Conservation (phyloP, 1,139 yeast genomes). For the Tardiomyces digboiensis region DNA sequence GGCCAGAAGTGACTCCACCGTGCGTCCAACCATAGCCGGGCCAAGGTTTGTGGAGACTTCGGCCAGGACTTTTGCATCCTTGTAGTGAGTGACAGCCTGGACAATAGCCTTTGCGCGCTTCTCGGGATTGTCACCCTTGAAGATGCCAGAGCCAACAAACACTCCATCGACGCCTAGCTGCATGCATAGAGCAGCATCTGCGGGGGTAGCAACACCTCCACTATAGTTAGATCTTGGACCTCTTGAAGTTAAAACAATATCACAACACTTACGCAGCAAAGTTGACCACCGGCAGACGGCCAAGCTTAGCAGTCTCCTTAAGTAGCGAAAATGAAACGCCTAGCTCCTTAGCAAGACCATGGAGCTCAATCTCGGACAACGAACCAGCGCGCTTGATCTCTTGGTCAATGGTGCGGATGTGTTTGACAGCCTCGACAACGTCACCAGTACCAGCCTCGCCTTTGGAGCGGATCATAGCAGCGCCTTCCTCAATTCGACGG, state of each 20-base stretch:
- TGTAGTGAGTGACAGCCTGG: constrained; percentile 67
- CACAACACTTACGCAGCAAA: constrained; percentile 47
- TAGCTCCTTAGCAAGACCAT: constrained; percentile 43
- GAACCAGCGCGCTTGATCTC: constrained; percentile 43
- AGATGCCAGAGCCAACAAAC: constrained; percentile 86
- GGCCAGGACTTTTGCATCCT: constrained; percentile 54
- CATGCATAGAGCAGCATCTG: constrained; percentile 86
- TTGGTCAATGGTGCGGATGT: constrained; percentile 49
- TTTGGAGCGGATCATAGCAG: constrained; percentile 82
- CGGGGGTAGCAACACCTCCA: constrained; percentile 86
- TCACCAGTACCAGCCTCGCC: constrained; percentile 93
- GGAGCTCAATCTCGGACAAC: constrained; percentile 38
- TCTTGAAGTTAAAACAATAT: background rate
- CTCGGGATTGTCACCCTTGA: constrained; percentile 67
- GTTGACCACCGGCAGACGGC: constrained; percentile 75
- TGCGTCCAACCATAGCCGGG: constrained; percentile 56
- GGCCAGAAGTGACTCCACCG: background rate
- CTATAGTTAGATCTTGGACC: background rate
- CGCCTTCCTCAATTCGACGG: constrained; percentile 75
- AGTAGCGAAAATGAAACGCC: constrained; percentile 53
- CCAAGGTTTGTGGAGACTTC: constrained; percentile 72
- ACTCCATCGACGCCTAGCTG: constrained; percentile 90
- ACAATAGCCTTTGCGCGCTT: constrained; percentile 74
- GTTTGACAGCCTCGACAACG: constrained; percentile 77
- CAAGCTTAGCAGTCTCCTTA: constrained; percentile 40